Percentiles rank a stretch among this genome's conserved stretches.
phyloP scores from a whole-genome alignment of 1,284 basidiomycete species.

The Marasmius sp. region DNA sequence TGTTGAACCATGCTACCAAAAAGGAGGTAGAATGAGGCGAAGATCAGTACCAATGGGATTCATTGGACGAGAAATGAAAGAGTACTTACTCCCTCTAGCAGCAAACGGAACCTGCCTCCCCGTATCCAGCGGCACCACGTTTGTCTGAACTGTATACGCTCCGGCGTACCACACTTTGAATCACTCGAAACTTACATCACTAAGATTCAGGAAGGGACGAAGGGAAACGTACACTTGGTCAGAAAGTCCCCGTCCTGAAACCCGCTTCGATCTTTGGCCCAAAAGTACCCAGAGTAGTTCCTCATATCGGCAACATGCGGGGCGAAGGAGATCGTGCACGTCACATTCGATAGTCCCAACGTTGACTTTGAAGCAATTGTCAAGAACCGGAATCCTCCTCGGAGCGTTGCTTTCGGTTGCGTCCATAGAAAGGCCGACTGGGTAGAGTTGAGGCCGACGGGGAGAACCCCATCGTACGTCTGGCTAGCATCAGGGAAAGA shows the following conservation, averaged over 20 bases:
- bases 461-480: conserved; percentile 48
- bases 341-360: conserved; percentile 49
- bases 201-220: not conserved
- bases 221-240: conserved; percentile 40
- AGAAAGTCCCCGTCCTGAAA: conserved; percentile 50
- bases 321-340: conserved; percentile 55
- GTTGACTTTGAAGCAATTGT: conserved; percentile 45
- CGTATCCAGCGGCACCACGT: conserved; percentile 52
- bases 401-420: conserved; percentile 42
- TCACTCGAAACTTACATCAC: conserved; percentile 3
- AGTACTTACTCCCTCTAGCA: conserved; percentile 23
- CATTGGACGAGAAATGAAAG: not conserved
- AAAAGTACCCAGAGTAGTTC: conserved; percentile 58
- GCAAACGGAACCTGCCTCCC: conserved; percentile 52
- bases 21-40: not conserved
- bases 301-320: conserved; percentile 52
- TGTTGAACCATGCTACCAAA: conserved; percentile 52
- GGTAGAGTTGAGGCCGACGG: conserved; percentile 23
- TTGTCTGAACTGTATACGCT: conserved; percentile 63
- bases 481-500: conserved; percentile 37
- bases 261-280: conserved; percentile 39
- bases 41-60: not conserved
- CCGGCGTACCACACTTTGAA: conserved; percentile 56
- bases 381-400: conserved; percentile 59
- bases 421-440: conserved; percentile 46